These are phyloP conservation scores for Scheffersomyces titani DNA, from an alignment of 1,139 yeast genomes.

Conservation along the genomic window DNA sequence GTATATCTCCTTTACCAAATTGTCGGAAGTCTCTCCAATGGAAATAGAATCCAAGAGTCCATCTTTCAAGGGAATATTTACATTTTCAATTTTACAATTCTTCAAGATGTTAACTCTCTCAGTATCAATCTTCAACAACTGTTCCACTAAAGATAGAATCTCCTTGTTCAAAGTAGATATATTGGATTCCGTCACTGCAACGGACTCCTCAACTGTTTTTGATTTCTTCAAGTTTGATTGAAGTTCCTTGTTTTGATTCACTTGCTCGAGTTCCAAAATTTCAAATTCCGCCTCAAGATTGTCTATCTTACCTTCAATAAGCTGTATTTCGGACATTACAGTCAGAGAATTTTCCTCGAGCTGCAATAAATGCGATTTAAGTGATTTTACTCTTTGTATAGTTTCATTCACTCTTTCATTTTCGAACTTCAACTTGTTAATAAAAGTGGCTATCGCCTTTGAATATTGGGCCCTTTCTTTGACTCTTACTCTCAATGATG, in stretches of 20 bases:
- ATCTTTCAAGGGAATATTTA: conserved; percentile 61
- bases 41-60: conserved; percentile 59
- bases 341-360: conserved; percentile 34
- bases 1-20: conserved; percentile 42
- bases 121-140: conserved; percentile 53
- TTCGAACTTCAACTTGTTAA: conserved; percentile 67
- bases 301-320: conserved; percentile 41
- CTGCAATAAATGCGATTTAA: conserved; percentile 32
- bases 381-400: conserved; percentile 38
- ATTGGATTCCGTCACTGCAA: conserved; percentile 39
- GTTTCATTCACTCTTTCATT: conserved; percentile 55
- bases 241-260: conserved; percentile 21
- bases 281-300: conserved; percentile 52
- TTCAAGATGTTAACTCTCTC: conserved; percentile 65
- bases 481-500: conserved; percentile 57
- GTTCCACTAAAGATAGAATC: conserved; percentile 49
- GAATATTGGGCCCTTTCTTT: conserved; percentile 64
- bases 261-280: conserved; percentile 40
- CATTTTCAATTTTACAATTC: conserved; percentile 74
- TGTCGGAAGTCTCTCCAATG: conserved; percentile 40
- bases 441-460: conserved; percentile 61
- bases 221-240: conserved; percentile 28
- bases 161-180: conserved; percentile 29
- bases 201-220: conserved; percentile 27
- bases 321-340: conserved; percentile 30